Base-by-base conservation (phyloP, 2,329 filamentous ascomycete species). In the Fusarium sarcochroum region DNA sequence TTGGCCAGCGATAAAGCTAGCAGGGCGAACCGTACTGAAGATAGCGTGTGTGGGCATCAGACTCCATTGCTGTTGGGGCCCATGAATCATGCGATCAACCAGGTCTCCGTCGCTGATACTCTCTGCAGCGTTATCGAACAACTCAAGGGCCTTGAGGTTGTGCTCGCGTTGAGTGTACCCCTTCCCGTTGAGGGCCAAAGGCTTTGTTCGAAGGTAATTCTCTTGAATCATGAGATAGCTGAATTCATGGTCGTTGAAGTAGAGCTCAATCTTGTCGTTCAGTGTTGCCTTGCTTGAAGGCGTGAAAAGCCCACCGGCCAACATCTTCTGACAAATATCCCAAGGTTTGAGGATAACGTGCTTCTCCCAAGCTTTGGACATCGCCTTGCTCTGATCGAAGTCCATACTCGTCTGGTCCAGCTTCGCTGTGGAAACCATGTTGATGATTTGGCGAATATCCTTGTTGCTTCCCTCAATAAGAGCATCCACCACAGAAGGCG, bases 211-310 rank as follows among this genome's bases (percentile, higher is more conserved):
- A 14, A 99, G 85, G 73, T 99, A 99, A 76, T 99, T 99, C 79
- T 99, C 97, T 78, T 99, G 96, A 46, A 99, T 90, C 96, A 99
- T 98, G 53, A 99, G 84, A 76, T 91, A 96, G 75, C 94, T 98
- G 81, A 98, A 97, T 74, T 99, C 96, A 76, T 99, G 96, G 74
- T 99, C 96, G 78, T 99, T 98, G 85, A 99, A 99, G 79, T 99
- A 99, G 2, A 99, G 88, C 80, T 99, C 95, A 66, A 97, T 96
- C 84, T 99, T 99, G 79, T 99, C 95, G 77, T 98, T 98, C 35
- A 99, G 83, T 0, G 93, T 97, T 5, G 93, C 85, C 70, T 93
- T 97, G 80, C 93, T 97, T 49, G 90, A 89, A 6, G 90, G 87
- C 23, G 92, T 87, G 80, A 98, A 99, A 80, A 98, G 89, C 37